A percentile compares a stretch with the other conserved stretches of the same genome.
Conservation (phyloP, 495 filamentous ascomycete genomes). For the Aspergillus avenaceus region DNA sequence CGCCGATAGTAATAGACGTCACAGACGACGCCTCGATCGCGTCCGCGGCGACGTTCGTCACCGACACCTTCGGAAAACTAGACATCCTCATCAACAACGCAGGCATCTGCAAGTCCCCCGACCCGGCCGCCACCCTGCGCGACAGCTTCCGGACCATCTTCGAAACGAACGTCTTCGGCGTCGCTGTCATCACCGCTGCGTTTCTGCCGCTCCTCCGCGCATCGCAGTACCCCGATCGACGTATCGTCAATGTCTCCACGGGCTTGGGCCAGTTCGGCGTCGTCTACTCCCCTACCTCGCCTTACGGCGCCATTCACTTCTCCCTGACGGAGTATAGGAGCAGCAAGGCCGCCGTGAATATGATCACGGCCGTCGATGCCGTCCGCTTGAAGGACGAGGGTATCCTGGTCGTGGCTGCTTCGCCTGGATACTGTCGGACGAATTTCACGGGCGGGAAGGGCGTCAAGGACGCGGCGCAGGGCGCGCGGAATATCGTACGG, state of each 20-base stretch:
- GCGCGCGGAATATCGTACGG: too few species aligned
- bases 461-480: too few species aligned
- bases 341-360: constrained; percentile 1
- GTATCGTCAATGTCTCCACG: neutral
- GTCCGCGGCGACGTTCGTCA: neutral
- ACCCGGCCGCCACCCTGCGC: neutral
- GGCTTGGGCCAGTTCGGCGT: neutral
- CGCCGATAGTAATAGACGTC: too few species aligned
- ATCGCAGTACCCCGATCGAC: neutral
- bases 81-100: constrained; percentile 4
- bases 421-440: too few species aligned
- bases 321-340: neutral
- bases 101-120: neutral
- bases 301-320: neutral
- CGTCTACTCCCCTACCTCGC: neutral
- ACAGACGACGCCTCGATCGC: neutral
- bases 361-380: neutral
- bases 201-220: neutral
- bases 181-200: neutral
- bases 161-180: neutral
- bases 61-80: neutral
- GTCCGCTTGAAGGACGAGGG: neutral
- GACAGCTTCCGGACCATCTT: neutral
- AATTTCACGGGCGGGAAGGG: too few species aligned
- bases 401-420: neutral